Evolutionary conservation across 2,329 filamentous ascomycete species (phyloP).

Genomic region (Microcyclospora tardicrescens): DNA sequence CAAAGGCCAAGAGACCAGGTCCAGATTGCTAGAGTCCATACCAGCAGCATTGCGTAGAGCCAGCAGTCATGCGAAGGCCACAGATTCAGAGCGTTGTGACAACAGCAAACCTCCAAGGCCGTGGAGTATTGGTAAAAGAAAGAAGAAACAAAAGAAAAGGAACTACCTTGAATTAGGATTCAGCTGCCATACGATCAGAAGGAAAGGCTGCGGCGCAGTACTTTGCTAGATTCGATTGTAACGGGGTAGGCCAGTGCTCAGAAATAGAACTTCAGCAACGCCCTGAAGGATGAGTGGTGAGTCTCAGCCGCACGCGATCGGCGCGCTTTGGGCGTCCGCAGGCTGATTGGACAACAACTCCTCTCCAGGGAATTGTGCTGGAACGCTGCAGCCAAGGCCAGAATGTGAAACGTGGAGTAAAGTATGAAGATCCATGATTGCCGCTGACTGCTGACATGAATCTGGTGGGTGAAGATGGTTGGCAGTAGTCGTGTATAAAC

Average conservation of each 20-base stretch:
- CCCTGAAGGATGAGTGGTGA: too few species aligned
- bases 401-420: background rate
- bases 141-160: too few species aligned
- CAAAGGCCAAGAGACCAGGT: too few species aligned
- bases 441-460: background rate
- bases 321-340: too few species aligned
- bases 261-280: background rate
- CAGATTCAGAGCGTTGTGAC: too few species aligned
- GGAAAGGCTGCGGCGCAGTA: background rate
- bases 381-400: background rate
- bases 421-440: background rate
- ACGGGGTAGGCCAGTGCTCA: background rate
- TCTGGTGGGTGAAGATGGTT: background rate
- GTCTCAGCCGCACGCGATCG: too few species aligned
- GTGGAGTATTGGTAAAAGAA: too few species aligned
- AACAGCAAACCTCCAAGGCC: too few species aligned
- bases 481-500: background rate
- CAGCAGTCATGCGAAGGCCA: too few species aligned
- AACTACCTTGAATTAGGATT: too few species aligned
- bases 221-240: background rate
- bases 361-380: background rate
- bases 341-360: background rate
- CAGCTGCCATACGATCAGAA: background rate
- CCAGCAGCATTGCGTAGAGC: too few species aligned
- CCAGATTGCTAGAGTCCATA: too few species aligned